Base-by-base conservation (phyloP, 2,329 filamentous ascomycete species). In the Rhinocladiella similis region DNA sequence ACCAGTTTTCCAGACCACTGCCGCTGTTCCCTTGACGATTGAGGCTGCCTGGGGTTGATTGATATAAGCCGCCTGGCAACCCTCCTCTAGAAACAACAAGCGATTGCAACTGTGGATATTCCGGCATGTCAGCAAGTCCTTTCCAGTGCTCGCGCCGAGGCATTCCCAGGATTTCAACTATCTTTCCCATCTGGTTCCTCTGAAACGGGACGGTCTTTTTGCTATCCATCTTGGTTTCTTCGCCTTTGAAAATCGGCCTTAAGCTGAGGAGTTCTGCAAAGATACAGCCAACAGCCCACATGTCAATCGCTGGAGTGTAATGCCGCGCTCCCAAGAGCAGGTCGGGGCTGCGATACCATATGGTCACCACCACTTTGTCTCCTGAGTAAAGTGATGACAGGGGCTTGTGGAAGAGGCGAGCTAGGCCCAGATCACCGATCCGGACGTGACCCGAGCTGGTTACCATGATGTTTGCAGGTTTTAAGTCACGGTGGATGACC, bases 121-220 rank as follows among this genome's bases (percentile, higher is more conserved):
- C 94, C 0, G 91, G 91, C 88, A 96, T 96, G 38, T 87, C 83
- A 1, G 84, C 78, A 1, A 99, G 77, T 25, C 93, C 80, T 0
- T 92, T 90, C 94, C 94, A 99, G 22, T 86, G 84, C 48, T 96
- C 90, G 67, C 93, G 93, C 5, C 84, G 90, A 0, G 94, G 94
- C 63, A 96, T 77, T 27, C 94, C 94, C 78, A 99, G 87, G 61
- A 99, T 91, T 69, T 99, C 94, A 36, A 96, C 90, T 66, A 99
- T 99, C 75, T 96, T 97, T 69, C 94, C 91, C 93, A 99, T 97
- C 75, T 99, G 94, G 67, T 97, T 97, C 13, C 92, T 85, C 73
- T 99, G 94, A 66, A 99, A 99, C 0, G 94, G 94, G 0, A 97
- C 92, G 0, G 90, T 94, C 76, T 97, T 97, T 74, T 99, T 99